Conservation (phyloP, 2,329 filamentous ascomycete species). For the Sphaerulina populicola region DNA sequence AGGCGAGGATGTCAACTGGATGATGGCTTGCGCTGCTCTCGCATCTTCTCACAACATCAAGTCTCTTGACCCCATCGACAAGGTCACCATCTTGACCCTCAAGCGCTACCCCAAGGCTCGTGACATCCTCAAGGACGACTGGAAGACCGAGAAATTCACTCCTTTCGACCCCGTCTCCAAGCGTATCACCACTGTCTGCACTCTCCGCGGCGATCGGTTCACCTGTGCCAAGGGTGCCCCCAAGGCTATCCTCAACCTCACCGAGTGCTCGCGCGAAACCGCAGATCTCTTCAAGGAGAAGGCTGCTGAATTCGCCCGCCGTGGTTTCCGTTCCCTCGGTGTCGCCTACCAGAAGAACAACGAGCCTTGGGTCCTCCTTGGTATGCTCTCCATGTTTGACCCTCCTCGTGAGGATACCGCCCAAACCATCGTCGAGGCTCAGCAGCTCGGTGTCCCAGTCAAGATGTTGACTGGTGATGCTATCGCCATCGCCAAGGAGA, state of each 20-base stretch:
- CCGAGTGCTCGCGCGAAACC: slow-evolving; percentile 58
- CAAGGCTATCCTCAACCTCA: slow-evolving; percentile 63
- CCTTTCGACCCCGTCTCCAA: slow-evolving; percentile 73
- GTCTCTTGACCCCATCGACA: slow-evolving; percentile 70
- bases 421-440: slow-evolving; percentile 67
- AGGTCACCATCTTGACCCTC: slow-evolving; percentile 67
- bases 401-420: slow-evolving; percentile 70
- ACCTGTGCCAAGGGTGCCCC: slow-evolving; percentile 70
- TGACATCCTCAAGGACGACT: slow-evolving; percentile 65
- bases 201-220: slow-evolving; percentile 61
- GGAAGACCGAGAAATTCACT: slow-evolving; percentile 69
- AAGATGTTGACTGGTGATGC: slow-evolving; percentile 79
- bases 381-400: slow-evolving; percentile 73
- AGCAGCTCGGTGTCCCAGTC: slow-evolving; percentile 66
- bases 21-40: slow-evolving; percentile 72
- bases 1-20: slow-evolving; percentile 72
- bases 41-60: slow-evolving; percentile 73
- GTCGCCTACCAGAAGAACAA: slow-evolving; percentile 71
- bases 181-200: slow-evolving; percentile 64
- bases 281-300: slow-evolving; percentile 62
- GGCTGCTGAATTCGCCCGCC: slow-evolving; percentile 64
- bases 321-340: slow-evolving; percentile 73
- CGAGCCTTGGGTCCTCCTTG: slow-evolving; percentile 63
- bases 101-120: slow-evolving; percentile 69
- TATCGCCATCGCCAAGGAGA: slow-evolving; percentile 72